phyloP scores from a whole-genome alignment of 2,329 filamentous ascomycete species.

The Exophiala lecanii-corni region DNA sequence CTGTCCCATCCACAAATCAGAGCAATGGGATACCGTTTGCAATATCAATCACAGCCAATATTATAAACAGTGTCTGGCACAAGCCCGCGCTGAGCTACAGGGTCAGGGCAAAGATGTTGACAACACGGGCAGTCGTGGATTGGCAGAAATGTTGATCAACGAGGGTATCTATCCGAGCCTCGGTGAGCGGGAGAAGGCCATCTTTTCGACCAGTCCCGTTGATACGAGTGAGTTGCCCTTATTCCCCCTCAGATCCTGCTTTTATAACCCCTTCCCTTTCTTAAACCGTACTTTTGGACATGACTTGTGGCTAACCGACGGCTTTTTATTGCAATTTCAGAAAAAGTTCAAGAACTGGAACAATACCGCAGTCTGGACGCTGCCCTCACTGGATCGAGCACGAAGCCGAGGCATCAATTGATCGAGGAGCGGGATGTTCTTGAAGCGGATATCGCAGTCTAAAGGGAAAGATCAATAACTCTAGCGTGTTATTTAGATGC shows the following conservation, averaged over 20 bases:
- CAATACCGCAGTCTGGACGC: conserved; percentile 26
- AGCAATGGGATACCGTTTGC: conserved; percentile 23
- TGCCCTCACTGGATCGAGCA: conserved; percentile 17
- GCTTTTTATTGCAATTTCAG: conserved; percentile 4
- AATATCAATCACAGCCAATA: conserved; percentile 27
- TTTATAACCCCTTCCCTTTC: neutral
- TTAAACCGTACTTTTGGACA: too few species aligned
- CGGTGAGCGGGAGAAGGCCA: conserved; percentile 27
- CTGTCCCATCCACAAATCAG: conserved; percentile 26
- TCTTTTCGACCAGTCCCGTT: conserved; percentile 26
- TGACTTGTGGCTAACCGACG: neutral
- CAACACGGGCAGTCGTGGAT: conserved; percentile 9
- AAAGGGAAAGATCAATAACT: conserved; percentile 9
- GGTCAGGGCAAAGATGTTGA: conserved; percentile 15
- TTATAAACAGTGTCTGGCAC: conserved; percentile 23
- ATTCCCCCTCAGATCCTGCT: neutral
- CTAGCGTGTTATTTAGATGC: too few species aligned
- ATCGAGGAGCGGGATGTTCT: conserved; percentile 25
- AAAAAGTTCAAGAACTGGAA: conserved; percentile 24
- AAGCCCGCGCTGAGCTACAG: conserved; percentile 18
- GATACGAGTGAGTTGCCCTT: conserved; percentile 16
- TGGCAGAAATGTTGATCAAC: conserved; percentile 23
- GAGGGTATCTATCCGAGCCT: conserved; percentile 26
- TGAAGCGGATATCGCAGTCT: conserved; percentile 26
- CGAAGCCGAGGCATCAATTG: conserved; percentile 14